A percentile compares a stretch with the other conserved stretches of the same genome.
Evolutionary conservation across 805 yeast species (phyloP).

Genomic region (Candida railenensis): DNA sequence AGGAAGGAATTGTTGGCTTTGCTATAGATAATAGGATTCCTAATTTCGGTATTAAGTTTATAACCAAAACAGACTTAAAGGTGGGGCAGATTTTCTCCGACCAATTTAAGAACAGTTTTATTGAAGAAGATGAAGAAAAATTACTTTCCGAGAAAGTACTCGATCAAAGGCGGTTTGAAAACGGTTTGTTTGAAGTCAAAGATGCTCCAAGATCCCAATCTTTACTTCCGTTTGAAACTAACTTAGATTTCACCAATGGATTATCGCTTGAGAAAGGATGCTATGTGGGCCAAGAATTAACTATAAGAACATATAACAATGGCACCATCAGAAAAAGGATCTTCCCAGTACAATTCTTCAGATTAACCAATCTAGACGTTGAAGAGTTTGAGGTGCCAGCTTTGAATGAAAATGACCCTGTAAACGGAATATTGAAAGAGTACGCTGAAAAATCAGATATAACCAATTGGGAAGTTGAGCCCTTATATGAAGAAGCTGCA

Average conservation of each 20-base stretch:
- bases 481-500: constrained; percentile 12
- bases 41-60: constrained; percentile 60
- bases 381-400: constrained; percentile 12
- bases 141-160: constrained; percentile 56
- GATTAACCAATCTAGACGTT: constrained; percentile 10
- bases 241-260: constrained; percentile 78
- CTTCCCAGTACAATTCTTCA: constrained; percentile 56
- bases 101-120: constrained; percentile 17
- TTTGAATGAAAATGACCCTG: constrained; percentile 15
- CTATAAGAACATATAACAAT: constrained; percentile 80
- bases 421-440: constrained; percentile 14
- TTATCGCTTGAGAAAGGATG: constrained; percentile 91
- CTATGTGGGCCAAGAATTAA: constrained; percentile 93
- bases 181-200: constrained; percentile 38
- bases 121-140: constrained; percentile 19
- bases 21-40: constrained; percentile 70
- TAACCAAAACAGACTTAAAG: neutral
- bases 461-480: constrained; percentile 16
- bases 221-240: constrained; percentile 76
- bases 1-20: constrained; percentile 34
- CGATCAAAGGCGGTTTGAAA: constrained; percentile 38
- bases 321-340: constrained; percentile 83
- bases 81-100: neutral
- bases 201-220: constrained; percentile 31
- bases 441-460: constrained; percentile 6